A percentile compares a stretch with the other conserved stretches of the same genome.
These are phyloP conservation scores for Diaporthe citrichinensis DNA, from an alignment of 2,329 filamentous ascomycete genomes.

Conservation along the genomic window DNA sequence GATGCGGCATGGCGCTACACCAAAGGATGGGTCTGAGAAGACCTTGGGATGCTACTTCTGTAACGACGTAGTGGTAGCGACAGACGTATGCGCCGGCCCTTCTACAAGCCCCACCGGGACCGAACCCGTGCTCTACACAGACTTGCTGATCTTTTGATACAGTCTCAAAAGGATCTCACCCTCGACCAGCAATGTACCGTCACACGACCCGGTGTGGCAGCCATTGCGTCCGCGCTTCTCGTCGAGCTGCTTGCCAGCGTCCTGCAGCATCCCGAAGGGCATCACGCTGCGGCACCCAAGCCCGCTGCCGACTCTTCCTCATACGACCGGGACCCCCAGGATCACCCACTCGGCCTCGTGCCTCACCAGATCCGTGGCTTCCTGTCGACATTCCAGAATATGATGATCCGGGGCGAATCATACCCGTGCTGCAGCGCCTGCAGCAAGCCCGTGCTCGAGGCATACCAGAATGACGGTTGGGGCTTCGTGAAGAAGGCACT, in stretches of 20 bases:
- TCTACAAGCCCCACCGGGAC: conserved; percentile 54
- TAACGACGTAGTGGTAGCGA: conserved; percentile 95
- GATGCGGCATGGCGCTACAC: conserved; percentile 90
- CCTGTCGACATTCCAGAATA: conserved; percentile 79
- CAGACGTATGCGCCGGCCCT: conserved; percentile 72
- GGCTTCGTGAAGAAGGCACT: conserved; percentile 82
- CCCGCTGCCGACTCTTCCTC: conserved; percentile 51
- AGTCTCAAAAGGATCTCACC: conserved; percentile 95
- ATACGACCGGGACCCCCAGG: conserved; percentile 68
- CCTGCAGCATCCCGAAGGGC: conserved; percentile 85
- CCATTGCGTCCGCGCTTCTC: conserved; percentile 90
- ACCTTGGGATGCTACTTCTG: conserved; percentile 97
- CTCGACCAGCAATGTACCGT: conserved; percentile 99
- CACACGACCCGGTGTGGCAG: conserved; percentile 91
- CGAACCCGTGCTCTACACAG: neutral
- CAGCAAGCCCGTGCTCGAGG: conserved; percentile 76
- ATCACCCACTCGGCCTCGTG: conserved; percentile 77
- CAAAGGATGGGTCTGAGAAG: conserved; percentile 67
- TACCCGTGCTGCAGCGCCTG: conserved; percentile 89
- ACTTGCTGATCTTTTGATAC: conserved; percentile 46
- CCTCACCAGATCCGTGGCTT: conserved; percentile 88
- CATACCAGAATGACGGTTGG: conserved; percentile 80
- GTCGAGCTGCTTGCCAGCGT: conserved; percentile 92
- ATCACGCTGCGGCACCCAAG: conserved; percentile 70
- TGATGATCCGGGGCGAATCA: conserved; percentile 79